Conservation (phyloP, 2,329 filamentous ascomycete genomes). For the Rhytidhysteron rufulum region DNA sequence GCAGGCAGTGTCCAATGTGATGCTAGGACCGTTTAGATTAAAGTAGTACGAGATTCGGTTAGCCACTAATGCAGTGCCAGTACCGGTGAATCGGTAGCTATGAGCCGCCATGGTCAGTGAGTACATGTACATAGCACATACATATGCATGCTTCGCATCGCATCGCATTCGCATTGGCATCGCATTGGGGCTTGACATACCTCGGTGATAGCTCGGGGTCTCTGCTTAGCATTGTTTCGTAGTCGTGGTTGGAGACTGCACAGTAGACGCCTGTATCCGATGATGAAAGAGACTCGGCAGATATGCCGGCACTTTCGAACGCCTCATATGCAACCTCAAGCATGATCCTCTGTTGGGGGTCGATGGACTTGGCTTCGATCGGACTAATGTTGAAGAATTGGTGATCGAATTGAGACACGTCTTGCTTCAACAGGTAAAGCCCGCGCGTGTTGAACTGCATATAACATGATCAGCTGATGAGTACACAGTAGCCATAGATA, state of each 20-base stretch:
- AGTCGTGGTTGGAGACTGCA: conserved; percentile 1
- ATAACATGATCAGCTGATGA: too few species aligned
- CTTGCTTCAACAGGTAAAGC: conserved; percentile 21
- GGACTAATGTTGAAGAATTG: conserved; percentile 12
- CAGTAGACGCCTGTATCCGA: not conserved
- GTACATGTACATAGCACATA: too few species aligned
- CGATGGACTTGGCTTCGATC: conserved; percentile 7
- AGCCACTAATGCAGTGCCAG: conserved; percentile 5
- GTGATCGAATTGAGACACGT: conserved; percentile 25
- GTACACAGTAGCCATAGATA: too few species aligned
- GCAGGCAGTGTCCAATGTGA: conserved; percentile 38
- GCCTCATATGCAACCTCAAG: conserved; percentile 8
- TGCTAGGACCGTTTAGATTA: conserved; percentile 6
- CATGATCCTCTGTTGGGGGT: conserved; percentile 7
- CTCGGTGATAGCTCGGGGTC: conserved; percentile 1
- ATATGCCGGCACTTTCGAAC: conserved; percentile 12
- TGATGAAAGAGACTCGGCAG: conserved; percentile 6
- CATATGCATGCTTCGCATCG: conserved; percentile 3
- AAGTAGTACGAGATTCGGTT: conserved; percentile 11
- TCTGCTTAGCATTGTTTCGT: not conserved
- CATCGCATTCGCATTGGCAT: conserved; percentile 3
- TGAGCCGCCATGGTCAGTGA: too few species aligned
- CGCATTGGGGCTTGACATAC: too few species aligned
- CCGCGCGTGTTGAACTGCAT: too few species aligned
- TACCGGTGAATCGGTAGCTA: conserved; percentile 4